Conservation (phyloP, 2,329 filamentous ascomycete species). For the Diaporthe humulicola region DNA sequence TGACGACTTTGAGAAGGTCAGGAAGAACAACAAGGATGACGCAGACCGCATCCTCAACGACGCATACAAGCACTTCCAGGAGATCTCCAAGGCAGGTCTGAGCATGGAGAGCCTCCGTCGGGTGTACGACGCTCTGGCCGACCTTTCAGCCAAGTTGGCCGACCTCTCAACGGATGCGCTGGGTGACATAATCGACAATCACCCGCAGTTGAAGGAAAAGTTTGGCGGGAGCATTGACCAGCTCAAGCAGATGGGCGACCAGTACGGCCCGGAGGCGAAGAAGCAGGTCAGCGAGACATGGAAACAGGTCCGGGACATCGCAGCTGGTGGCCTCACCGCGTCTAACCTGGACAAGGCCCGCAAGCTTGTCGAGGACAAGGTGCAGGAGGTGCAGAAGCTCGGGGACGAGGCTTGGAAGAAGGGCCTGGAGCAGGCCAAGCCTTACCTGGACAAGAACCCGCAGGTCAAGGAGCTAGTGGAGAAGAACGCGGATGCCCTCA, state of each 20-base stretch:
- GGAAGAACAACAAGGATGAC: constrained; percentile 76
- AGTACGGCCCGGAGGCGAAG: constrained; percentile 82
- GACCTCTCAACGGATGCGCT: constrained; percentile 73
- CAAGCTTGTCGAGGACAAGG: constrained; percentile 78
- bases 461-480: constrained; percentile 80
- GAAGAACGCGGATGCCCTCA: constrained; percentile 77
- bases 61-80: constrained; percentile 76
- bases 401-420: constrained; percentile 81
- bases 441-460: constrained; percentile 82
- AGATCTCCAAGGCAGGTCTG: constrained; percentile 70
- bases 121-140: constrained; percentile 73
- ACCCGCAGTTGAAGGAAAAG: constrained; percentile 80
- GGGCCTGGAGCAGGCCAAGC: constrained; percentile 78
- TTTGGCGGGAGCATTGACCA: constrained; percentile 77
- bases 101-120: constrained; percentile 73
- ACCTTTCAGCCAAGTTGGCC: constrained; percentile 70
- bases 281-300: constrained; percentile 81
- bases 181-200: constrained; percentile 77
- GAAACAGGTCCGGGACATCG: constrained; percentile 73
- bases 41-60: constrained; percentile 77
- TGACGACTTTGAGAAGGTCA: constrained; percentile 77
- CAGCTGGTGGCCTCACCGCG: constrained; percentile 71
- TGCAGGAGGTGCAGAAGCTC: constrained; percentile 73
- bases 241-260: constrained; percentile 76
- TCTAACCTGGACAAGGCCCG: constrained; percentile 67